Evolutionary conservation across 345 rosid species (phyloP).

Genomic region (Iberis pinnata): DNA sequence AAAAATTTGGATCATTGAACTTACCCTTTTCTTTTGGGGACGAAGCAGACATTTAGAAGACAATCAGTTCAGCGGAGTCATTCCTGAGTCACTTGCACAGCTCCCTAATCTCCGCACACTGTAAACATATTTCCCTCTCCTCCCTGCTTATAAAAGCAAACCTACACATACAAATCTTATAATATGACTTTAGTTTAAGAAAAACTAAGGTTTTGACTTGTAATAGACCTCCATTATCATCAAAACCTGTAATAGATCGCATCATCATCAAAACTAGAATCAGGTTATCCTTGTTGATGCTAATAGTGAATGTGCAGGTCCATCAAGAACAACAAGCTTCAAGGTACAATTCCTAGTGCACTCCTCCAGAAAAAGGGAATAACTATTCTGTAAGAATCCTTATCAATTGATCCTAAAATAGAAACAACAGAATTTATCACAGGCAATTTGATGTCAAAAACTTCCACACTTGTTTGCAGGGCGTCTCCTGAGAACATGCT

Average conservation of each 20-base stretch:
- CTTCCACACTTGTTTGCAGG: slow-evolving; percentile 33
- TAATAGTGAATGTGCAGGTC: slow-evolving; percentile 42
- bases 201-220: slow-evolving; percentile 10
- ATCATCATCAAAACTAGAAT: slow-evolving; percentile 18
- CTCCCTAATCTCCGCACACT: slow-evolving; percentile 46
- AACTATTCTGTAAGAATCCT: slow-evolving; percentile 47
- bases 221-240: too few species aligned
- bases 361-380: slow-evolving; percentile 38
- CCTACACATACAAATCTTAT: not conserved
- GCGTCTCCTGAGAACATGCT: slow-evolving; percentile 44
- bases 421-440: not conserved
- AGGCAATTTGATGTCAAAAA: slow-evolving; percentile 3
- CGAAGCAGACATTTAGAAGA: slow-evolving; percentile 65
- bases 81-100: slow-evolving; percentile 56
- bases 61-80: slow-evolving; percentile 53
- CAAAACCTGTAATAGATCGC: too few species aligned
- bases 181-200: slow-evolving; percentile 2
- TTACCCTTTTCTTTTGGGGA: slow-evolving; percentile 12
- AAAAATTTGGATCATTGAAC: not conserved
- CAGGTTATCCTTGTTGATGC: slow-evolving; percentile 6
- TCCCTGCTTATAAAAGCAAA: not conserved
- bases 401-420: not conserved
- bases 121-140: slow-evolving; percentile 35
- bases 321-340: slow-evolving; percentile 55
- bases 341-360: slow-evolving; percentile 47